These are phyloP conservation scores for Bathelium albidoporum DNA, from an alignment of 495 filamentous ascomycete genomes.

Conservation along the genomic window DNA sequence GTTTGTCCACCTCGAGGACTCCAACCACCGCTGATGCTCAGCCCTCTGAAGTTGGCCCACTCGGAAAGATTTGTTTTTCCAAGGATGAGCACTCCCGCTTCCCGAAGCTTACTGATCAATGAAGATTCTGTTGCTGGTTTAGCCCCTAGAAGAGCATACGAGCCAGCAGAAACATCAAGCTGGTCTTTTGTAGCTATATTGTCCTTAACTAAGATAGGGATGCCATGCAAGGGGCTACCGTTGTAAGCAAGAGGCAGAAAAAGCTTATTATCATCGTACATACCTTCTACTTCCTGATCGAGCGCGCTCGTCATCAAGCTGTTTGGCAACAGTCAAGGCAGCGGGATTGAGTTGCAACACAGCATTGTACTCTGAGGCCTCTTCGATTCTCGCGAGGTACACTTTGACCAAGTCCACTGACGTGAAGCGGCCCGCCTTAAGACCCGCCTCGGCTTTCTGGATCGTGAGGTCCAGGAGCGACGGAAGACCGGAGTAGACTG, in stretches of 20 bases:
- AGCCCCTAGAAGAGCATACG: slow-evolving; percentile 29
- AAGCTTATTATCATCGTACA: neutral
- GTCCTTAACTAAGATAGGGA: slow-evolving; percentile 15
- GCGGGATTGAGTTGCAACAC: slow-evolving; percentile 15
- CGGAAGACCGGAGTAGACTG: too few relatives aligned
- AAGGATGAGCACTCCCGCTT: slow-evolving; percentile 41
- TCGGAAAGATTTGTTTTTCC: slow-evolving; percentile 37
- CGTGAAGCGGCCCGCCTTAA: neutral
- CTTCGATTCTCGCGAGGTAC: neutral
- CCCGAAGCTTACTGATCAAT: slow-evolving; percentile 39
- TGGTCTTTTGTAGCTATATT: slow-evolving; percentile 3
- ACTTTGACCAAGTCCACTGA: neutral
- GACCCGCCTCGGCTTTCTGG: neutral
- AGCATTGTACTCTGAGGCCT: neutral
- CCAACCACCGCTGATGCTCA: neutral
- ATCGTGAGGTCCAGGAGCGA: too few relatives aligned
- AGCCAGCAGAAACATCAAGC: slow-evolving; percentile 11
- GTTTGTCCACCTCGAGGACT: slow-evolving; percentile 9
- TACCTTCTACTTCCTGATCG: neutral
- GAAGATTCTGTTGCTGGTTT: slow-evolving; percentile 37
- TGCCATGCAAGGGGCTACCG: slow-evolving; percentile 12
- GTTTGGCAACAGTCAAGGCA: slow-evolving; percentile 10
- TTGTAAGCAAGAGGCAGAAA: neutral
- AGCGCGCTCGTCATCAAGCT: slow-evolving; percentile 10
- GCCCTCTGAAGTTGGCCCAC: slow-evolving; percentile 26